These are phyloP conservation scores for Colletotrichum ledebouriae DNA, from an alignment of 2,329 filamentous ascomycete genomes.

Conservation along the genomic window DNA sequence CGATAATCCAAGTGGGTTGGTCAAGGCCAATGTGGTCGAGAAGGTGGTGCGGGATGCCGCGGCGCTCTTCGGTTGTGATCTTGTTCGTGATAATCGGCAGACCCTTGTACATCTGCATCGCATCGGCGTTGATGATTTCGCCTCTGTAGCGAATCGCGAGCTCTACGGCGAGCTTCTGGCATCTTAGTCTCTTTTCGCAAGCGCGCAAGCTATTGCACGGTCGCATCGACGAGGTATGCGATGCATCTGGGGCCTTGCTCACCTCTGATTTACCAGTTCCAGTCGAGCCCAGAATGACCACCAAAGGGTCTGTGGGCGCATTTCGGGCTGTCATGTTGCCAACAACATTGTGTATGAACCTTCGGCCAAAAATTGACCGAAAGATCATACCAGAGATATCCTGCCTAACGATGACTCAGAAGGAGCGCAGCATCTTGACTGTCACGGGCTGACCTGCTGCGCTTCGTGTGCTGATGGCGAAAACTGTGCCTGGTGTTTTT, in stretches of 20 bases:
- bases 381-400: conserved; percentile 32
- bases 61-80: conserved; percentile 79
- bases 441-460: conserved; percentile 6
- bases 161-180: conserved; percentile 83
- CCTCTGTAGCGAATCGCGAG: conserved; percentile 86
- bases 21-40: conserved; percentile 82
- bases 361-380: conserved; percentile 33
- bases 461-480: conserved; percentile 23
- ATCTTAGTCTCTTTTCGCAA: neutral
- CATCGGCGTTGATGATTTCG: conserved; percentile 96
- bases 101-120: conserved; percentile 96
- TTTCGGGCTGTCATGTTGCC: conserved; percentile 42
- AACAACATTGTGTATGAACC: conserved; percentile 46
- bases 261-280: conserved; percentile 96
- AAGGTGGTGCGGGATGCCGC: conserved; percentile 88
- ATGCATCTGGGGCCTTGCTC: conserved; percentile 46
- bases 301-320: conserved; percentile 70
- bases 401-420: conserved; percentile 24
- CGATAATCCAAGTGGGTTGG: conserved; percentile 86
- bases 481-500: conserved; percentile 5
- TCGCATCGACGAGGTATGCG: conserved; percentile 9
- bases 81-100: conserved; percentile 97
- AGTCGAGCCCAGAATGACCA: conserved; percentile 89
- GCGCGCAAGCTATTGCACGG: neutral
- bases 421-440: conserved; percentile 23